phyloP scores from a whole-genome alignment of 768 basidiomycete genomes.

The Lactarius evosmus region DNA sequence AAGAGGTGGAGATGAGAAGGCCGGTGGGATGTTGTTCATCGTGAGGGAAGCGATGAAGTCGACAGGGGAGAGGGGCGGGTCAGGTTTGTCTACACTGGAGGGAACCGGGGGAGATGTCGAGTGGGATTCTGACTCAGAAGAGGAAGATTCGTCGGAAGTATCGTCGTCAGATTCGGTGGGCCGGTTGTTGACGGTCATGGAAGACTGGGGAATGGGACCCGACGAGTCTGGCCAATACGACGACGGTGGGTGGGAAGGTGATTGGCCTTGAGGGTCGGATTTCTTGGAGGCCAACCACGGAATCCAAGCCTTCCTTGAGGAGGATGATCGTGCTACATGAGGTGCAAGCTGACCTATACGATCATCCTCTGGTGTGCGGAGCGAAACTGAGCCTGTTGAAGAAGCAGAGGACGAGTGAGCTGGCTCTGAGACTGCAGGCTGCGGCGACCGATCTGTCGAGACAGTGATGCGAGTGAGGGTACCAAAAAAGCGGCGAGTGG shows the following conservation, averaged over 20 bases:
- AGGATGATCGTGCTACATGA: constrained; percentile 32
- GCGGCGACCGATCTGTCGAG: constrained; percentile 31
- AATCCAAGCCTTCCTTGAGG: constrained; percentile 46
- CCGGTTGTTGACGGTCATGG: not conserved
- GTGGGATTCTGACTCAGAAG: constrained; percentile 31
- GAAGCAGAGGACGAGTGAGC: constrained; percentile 56
- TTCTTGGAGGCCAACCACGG: constrained; percentile 49
- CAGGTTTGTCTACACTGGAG: not conserved
- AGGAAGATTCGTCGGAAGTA: constrained; percentile 24
- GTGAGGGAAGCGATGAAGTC: constrained; percentile 42
- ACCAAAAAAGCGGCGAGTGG: constrained; percentile 18
- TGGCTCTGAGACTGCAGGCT: constrained; percentile 34
- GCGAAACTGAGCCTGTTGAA: constrained; percentile 45
- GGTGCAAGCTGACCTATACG: constrained; percentile 32
- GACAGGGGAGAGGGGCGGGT: constrained; percentile 35
- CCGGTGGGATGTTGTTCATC: constrained; percentile 43
- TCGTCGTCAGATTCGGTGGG: constrained; percentile 26
- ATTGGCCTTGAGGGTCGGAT: constrained; percentile 1
- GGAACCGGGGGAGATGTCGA: constrained; percentile 15
- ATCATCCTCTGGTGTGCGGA: constrained; percentile 61
- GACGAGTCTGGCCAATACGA: constrained; percentile 13
- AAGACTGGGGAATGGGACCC: constrained; percentile 1
- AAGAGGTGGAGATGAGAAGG: constrained; percentile 46
- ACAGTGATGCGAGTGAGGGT: constrained; percentile 32
- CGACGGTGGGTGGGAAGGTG: not conserved